A percentile compares a stretch with the other conserved stretches of the same genome.
Conservation (phyloP, 139 green algal species). For the Chlamydomonas incerta region DNA sequence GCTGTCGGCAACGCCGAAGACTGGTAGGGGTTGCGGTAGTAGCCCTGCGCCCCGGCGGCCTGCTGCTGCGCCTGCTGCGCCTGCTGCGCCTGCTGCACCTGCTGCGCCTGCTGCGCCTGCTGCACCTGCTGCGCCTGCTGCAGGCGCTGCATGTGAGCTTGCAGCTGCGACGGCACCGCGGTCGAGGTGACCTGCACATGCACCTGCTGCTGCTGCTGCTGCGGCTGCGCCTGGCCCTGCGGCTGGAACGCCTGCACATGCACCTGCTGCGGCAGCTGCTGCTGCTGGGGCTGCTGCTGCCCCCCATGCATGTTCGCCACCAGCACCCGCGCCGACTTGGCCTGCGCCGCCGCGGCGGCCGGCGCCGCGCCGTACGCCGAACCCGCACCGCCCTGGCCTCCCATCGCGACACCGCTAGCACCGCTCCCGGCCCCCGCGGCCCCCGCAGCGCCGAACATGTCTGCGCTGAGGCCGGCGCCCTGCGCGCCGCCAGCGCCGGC, state of each 20-base stretch:
- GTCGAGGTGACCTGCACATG: background rate
- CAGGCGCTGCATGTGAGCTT: background rate
- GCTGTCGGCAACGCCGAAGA: background rate
- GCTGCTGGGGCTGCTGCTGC: slow-evolving; percentile 1
- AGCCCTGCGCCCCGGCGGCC: too few relatives aligned
- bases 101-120: background rate
- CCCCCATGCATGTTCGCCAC: background rate
- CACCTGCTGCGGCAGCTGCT: background rate
- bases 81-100: background rate
- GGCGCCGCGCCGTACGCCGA: too few relatives aligned
- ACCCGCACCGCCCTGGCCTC: background rate
- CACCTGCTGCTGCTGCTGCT: background rate
- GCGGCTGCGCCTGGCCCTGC: background rate
- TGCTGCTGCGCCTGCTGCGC: background rate
- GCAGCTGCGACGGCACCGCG: background rate
- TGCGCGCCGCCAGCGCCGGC: too few relatives aligned
- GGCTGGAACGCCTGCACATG: background rate
- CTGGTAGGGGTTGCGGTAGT: background rate
- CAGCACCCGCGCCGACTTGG: background rate
- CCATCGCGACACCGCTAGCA: too few relatives aligned
- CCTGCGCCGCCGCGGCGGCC: too few relatives aligned
- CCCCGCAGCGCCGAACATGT: background rate
- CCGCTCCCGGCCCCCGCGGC: too few relatives aligned
- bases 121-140: background rate
- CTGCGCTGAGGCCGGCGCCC: too few relatives aligned